Base-by-base conservation (phyloP, 441 rosid species). In the Eruca vesicaria region DNA sequence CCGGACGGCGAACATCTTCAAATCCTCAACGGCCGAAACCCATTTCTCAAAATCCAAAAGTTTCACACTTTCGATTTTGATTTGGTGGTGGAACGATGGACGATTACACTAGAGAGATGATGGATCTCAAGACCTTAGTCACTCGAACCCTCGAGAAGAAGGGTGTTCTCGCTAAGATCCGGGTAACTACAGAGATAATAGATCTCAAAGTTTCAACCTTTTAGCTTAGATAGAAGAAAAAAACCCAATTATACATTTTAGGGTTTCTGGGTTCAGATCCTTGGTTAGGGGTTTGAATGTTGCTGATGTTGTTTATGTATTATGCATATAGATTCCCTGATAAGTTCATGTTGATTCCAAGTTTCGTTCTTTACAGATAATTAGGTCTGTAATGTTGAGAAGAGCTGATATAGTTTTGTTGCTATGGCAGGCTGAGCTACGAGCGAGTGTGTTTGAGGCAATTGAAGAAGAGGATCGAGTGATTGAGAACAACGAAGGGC, bases 91-190 rank as follows among this genome's bases (percentile, higher is more conserved):
- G 5, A 45, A 69, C 76, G 66, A 93, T 96, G 99, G 99, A 96
- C 78, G 99, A 96, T 75, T 96, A 93, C 64, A 89, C 98, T 1
- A 86, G 98, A 84, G 99, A 96, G 79, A 96, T 96, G 98, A 96
- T 96, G 99, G 99, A 96, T 89, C 92, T 96, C 68, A 96, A 96
- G 81, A 93, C 99, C 79, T 94, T 96, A n/a, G 99, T 96, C 72
- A 96, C 99, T 64, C 92, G 98, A 78, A 82, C 91, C 82, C 93
- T 96, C 3, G 99, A 96, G 87, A 96, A 93, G 92, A 96, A 96
- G 71, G 99, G 97, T 38, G 97, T 96, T 53, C 92, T 96, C 59
- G 97, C 99, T 61, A 96, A 96, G 97, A 93, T 96, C 93, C 97
- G 99, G 93, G 99, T 96, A 80, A 2, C 10, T 43, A 43, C n/a